Conservation (phyloP, 345 rosid species). For the Odontarrhena argentea region DNA sequence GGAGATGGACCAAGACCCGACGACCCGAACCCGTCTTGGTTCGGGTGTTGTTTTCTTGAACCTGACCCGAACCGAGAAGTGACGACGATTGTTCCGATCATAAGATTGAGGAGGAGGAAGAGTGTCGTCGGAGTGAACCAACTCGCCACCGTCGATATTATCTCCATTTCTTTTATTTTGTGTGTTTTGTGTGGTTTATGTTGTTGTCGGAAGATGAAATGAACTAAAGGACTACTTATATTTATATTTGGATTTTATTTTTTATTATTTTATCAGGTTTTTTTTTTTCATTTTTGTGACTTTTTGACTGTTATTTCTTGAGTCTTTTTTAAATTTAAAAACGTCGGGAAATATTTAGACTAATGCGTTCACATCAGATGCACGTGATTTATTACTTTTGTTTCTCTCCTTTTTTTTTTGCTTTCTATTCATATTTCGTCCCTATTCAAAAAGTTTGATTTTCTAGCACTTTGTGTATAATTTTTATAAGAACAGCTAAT, state of each 20-base stretch:
- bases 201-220: slow-evolving; percentile 34
- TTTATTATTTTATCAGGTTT: not conserved
- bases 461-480: not conserved
- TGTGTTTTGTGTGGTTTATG: not conserved
- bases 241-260: slow-evolving; percentile 26
- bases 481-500: slow-evolving; percentile 20
- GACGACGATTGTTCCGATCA: slow-evolving; percentile 61
- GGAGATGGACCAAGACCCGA: slow-evolving; percentile 32
- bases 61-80: slow-evolving; percentile 46
- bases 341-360: slow-evolving; percentile 31
- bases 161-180: slow-evolving; percentile 25
- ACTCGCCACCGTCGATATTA: slow-evolving; percentile 37
- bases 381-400: slow-evolving; percentile 18
- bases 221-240: slow-evolving; percentile 8
- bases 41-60: slow-evolving; percentile 28
- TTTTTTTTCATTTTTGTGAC: not conserved
- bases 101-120: slow-evolving; percentile 62
- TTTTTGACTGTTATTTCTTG: slow-evolving; percentile 25
- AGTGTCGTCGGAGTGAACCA: slow-evolving; percentile 62
- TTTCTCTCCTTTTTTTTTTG: not conserved
- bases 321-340: slow-evolving; percentile 17
- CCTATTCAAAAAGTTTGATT: not conserved
- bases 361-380: slow-evolving; percentile 32
- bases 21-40: slow-evolving; percentile 33
- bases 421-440: slow-evolving; percentile 14